Conservation (phyloP, 208 protist species). For the Leishmania amazonensis region DNA sequence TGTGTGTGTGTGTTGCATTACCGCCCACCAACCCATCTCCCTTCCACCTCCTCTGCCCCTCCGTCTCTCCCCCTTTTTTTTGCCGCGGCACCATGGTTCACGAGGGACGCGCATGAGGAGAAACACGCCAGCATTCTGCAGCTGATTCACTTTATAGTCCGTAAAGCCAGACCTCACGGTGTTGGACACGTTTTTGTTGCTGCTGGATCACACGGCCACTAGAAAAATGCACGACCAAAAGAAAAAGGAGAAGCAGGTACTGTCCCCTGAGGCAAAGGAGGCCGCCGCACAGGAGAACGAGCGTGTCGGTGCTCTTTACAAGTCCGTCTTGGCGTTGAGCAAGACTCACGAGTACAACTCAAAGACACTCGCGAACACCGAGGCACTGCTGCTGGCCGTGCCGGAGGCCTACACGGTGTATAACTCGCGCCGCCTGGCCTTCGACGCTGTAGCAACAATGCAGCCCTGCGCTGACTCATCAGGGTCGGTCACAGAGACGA, state of each 20-base stretch:
- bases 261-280: slow-evolving; percentile 21
- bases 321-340: slow-evolving; percentile 32
- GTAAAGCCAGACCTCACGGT: background rate
- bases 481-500: background rate
- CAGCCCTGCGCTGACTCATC: background rate
- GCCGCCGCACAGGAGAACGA: slow-evolving; percentile 38
- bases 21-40: background rate
- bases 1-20: background rate
- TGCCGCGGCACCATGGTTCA: background rate
- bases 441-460: slow-evolving; percentile 22
- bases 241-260: slow-evolving; percentile 35
- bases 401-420: slow-evolving; percentile 87
- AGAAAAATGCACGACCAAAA: slow-evolving; percentile 73
- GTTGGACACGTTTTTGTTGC: background rate
- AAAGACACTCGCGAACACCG: slow-evolving; percentile 38
- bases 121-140: background rate
- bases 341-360: slow-evolving; percentile 27
- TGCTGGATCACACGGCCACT: background rate
- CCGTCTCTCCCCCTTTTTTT: background rate
- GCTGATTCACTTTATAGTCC: background rate
- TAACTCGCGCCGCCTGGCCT: slow-evolving; percentile 70
- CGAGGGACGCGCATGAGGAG: background rate
- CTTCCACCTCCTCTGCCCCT: background rate
- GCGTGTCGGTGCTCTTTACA: slow-evolving; percentile 50
- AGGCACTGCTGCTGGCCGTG: slow-evolving; percentile 54